Base-by-base conservation (phyloP, 2,329 filamentous ascomycete species). In the Fusarium azukiicola region DNA sequence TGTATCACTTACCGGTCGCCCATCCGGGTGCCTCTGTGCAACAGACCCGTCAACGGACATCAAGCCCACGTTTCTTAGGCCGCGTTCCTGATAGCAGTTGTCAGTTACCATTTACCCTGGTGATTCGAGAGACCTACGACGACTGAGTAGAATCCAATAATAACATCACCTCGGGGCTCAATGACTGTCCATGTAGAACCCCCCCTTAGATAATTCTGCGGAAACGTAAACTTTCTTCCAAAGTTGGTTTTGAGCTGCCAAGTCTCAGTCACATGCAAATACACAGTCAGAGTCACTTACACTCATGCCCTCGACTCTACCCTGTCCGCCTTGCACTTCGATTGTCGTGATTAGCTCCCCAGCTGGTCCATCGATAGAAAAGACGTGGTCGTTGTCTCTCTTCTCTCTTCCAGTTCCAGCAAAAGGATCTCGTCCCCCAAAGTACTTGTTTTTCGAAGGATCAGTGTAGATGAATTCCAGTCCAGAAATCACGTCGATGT, bases 281-380 rank as follows among this genome's bases (percentile, higher is more conserved):
- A 14, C 13, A 21, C 17, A 3, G 8, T 14, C 17, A 9, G 54
- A 14, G 11, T 21, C 13, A 38, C 11, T 46, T 46, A 58, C 67
- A 27, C 27, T 69, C 23, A 69, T 46, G 11, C 67, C 67, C 10
- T 44, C 27, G 4, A 69, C 23, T n/a, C 13, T 38, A 27, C 27
- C 67, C 19, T 46, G 32, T 12, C 23, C 67, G 2, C 27, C 38
- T 27, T 56, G 49, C 19, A 69, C 38, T 32, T 69, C 23, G 5
- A 69, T 56, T 13, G 16, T 19, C 17, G 40, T 44, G 21, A 74
- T 42, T 2, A 16, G 46, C 40, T 74, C 72, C 12, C 72, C 72
- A 12, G 52, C 63, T 21, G 72, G 69, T 10, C 72, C 72, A 23
- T 74, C 52, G 16, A 74, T 72, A 5, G 50, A n/a, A 42, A 74